Evolutionary conservation across 768 basidiomycete species (phyloP).

Genomic region (Tylopilus felleus): DNA sequence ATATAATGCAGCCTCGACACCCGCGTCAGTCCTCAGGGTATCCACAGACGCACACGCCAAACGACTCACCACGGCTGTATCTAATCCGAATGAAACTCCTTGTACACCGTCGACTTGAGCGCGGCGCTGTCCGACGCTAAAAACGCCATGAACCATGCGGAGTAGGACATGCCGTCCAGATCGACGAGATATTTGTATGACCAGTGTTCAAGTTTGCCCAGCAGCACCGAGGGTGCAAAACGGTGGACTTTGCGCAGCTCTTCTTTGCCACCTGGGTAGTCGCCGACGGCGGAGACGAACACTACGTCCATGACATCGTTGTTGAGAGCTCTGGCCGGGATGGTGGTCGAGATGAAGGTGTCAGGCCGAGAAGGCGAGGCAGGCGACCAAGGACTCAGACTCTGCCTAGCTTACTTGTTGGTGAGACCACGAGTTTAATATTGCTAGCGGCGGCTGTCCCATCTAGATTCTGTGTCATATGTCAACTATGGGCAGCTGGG

Average conservation of each 20-base stretch:
- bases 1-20: constrained; percentile 87
- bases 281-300: constrained; percentile 75
- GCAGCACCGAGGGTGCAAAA: constrained; percentile 69
- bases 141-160: constrained; percentile 82
- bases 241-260: constrained; percentile 63
- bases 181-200: constrained; percentile 90
- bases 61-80: constrained; percentile 76
- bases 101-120: constrained; percentile 87
- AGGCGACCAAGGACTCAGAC: no score
- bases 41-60: no score
- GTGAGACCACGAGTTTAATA: no score
- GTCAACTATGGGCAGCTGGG: no score
- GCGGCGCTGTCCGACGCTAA: constrained; percentile 86
- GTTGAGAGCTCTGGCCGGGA: constrained; percentile 63
- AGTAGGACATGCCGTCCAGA: constrained; percentile 96
- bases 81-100: constrained; percentile 90
- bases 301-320: constrained; percentile 81
- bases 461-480: no score
- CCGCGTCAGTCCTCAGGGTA: no score
- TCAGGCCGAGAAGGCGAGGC: constrained; percentile 59
- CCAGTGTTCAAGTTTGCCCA: constrained; percentile 91
- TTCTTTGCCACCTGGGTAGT: constrained; percentile 73
- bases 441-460: no score
- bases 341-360: constrained; percentile 55
- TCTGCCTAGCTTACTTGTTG: no score